phyloP scores from a whole-genome alignment of 2,329 filamentous ascomycete genomes.

The Diaporthe sp. region DNA sequence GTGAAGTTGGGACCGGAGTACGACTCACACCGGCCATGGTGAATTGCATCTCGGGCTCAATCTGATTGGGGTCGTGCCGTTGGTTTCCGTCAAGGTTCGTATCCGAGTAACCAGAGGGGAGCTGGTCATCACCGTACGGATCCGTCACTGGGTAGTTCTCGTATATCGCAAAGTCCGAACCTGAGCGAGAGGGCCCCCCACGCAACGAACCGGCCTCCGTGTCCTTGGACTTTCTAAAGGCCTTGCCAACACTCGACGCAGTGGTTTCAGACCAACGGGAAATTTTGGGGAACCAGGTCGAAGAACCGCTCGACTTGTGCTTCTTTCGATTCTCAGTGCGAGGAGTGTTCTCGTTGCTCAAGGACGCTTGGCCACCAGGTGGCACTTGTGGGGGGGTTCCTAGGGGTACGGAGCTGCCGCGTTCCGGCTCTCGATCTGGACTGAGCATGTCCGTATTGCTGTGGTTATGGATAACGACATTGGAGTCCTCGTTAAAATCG shows the following conservation, averaged over 20 bases:
- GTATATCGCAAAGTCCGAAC: constrained; percentile 77
- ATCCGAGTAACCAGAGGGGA: constrained; percentile 67
- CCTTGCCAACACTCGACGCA: constrained; percentile 84
- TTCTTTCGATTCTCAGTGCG: constrained; percentile 82
- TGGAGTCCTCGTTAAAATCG: constrained; percentile 50
- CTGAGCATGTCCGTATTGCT: constrained; percentile 68
- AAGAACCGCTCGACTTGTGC: constrained; percentile 87
- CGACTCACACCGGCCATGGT: constrained; percentile 35
- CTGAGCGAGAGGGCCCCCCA: constrained; percentile 75
- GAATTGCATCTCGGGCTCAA: constrained; percentile 35
- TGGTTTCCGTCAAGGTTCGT: constrained; percentile 53
- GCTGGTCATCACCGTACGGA: constrained; percentile 69
- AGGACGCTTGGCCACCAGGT: constrained; percentile 51
- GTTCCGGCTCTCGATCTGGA: constrained; percentile 64
- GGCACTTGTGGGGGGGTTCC: constrained; percentile 68
- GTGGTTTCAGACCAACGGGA: constrained; percentile 98
- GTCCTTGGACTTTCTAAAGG: constrained; percentile 76
- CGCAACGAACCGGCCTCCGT: constrained; percentile 68
- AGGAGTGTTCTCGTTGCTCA: constrained; percentile 84
- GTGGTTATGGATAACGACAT: constrained; percentile 38
- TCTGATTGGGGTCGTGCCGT: constrained; percentile 39
- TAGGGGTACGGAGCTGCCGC: constrained; percentile 64
- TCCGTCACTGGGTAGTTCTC: constrained; percentile 68
- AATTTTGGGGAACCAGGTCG: constrained; percentile 86
- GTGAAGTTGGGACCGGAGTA: constrained; percentile 30